Base-by-base conservation (phyloP, 1,139 yeast genomes). In the Protomyces macrosporus region DNA sequence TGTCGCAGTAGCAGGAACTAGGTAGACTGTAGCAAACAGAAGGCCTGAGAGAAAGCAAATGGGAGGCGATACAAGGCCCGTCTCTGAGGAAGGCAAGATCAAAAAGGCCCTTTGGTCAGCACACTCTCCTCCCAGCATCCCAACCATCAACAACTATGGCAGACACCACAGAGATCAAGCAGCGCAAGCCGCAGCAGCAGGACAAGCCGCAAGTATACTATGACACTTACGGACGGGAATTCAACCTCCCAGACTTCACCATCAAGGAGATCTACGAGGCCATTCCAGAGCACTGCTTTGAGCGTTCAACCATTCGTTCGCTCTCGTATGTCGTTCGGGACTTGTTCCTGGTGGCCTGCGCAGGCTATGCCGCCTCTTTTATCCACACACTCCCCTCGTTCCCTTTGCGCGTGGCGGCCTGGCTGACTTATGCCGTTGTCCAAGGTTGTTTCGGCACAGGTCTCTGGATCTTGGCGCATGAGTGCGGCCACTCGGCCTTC, bases 401-500 rank as follows among this genome's bases (percentile, higher is more conserved):
- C 56, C 68, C 72, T 9, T 71, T 77, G 12, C 80, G 93, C 71
- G 80, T 81, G 67, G 75, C 76, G 6, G 81, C 82, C 61, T 88
- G 95, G 91, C 71, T 79, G 56, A 75, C 73, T 45, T 85, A 85
- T 74, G 81, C 83, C 35, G 73, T 79, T 66, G 75, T 77, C 53
- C 83, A 84, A 70, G 89, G 95, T 57, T 78, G 87, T 69, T 81
- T 86, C 71, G 88, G 88, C 39, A 85, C 89, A 67, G 96, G 95
- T 42, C 72, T 86, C 69, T 88, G 96, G 96, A 86, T 88, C 68
- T 76, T 88, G 74, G 95, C 95, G 66, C 96, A 88, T 76, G 96
- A 88, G 77, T 88, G 96, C 78, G 96, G 96, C 63, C 96, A 88
- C 75, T 87, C 85, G 65, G 95, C 95, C 37, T 88, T 88, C 72